A percentile compares a stretch with the other conserved stretches of the same genome.
phyloP scores from a whole-genome alignment of 208 protist genomes.

The Crithidia expoeki region DNA sequence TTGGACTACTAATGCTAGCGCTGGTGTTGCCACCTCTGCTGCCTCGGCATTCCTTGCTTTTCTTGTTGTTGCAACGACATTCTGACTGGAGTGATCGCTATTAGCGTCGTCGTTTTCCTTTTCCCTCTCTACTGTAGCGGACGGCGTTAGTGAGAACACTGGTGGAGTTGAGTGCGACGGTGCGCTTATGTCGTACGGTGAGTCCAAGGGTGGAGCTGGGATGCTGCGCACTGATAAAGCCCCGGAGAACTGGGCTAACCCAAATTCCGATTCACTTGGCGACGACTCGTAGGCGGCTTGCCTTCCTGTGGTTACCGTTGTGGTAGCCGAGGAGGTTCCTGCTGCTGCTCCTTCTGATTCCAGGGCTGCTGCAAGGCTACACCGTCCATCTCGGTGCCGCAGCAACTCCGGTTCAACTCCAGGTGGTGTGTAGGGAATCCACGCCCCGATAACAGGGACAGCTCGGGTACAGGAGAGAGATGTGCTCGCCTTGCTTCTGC shows the following conservation, averaged over 20 bases:
- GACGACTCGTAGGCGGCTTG: not conserved
- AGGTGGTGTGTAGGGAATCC: constrained; percentile 13
- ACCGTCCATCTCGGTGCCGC: not conserved
- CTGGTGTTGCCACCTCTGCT: too few species aligned
- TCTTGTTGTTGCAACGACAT: too few species aligned
- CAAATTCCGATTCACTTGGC: too few species aligned
- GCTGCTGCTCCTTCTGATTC: not conserved
- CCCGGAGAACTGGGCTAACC: not conserved
- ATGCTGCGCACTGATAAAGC: not conserved
- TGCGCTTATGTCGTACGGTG: not conserved
- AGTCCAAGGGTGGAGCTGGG: not conserved
- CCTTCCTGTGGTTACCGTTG: not conserved
- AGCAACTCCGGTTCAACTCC: not conserved
- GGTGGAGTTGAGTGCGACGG: not conserved
- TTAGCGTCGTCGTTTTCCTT: not conserved
- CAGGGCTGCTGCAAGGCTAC: not conserved
- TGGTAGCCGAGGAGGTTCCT: not conserved
- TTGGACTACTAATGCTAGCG: too few species aligned
- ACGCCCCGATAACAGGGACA: not conserved
- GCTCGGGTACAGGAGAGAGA: not conserved
- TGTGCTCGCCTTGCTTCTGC: constrained; percentile 2
- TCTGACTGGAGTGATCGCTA: not conserved
- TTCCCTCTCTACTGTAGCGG: not conserved
- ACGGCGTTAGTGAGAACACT: not conserved
- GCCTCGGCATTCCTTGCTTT: too few species aligned